A percentile compares a stretch with the other conserved stretches of the same genome.
Conservation (phyloP, 768 basidiomycete species). For the Lactifluus hygrophoroides region DNA sequence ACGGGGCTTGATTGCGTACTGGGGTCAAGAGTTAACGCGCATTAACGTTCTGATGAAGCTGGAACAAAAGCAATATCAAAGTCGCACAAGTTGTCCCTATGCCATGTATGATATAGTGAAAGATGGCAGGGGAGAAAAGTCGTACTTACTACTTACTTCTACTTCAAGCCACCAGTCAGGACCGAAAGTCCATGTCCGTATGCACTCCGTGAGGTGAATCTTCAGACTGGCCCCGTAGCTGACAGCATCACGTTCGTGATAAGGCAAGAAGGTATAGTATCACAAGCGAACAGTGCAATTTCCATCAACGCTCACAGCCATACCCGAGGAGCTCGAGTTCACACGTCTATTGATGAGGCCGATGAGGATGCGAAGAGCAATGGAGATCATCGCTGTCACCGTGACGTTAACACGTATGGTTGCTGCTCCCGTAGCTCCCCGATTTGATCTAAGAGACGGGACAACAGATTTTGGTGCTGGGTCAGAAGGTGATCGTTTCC, state of each 20-base stretch:
- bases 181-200: slow-evolving; percentile 43
- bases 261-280: slow-evolving; percentile 59
- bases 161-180: slow-evolving; percentile 76
- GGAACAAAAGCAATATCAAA: slow-evolving; percentile 20
- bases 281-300: slow-evolving; percentile 55
- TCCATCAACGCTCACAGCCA: slow-evolving; percentile 20
- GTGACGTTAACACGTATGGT: slow-evolving; percentile 38
- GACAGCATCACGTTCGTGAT: slow-evolving; percentile 55
- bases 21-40: no score
- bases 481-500: neutral
- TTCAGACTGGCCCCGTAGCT: slow-evolving; percentile 48
- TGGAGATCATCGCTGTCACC: slow-evolving; percentile 52
- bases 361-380: slow-evolving; percentile 46
- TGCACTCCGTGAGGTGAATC: slow-evolving; percentile 52
- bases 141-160: slow-evolving; percentile 46
- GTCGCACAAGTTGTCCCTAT: slow-evolving; percentile 55
- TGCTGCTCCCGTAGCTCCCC: slow-evolving; percentile 46
- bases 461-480: no score
- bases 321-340: slow-evolving; percentile 63
- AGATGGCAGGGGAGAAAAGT: neutral
- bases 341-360: slow-evolving; percentile 46
- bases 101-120: slow-evolving; percentile 39
- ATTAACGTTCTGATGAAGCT: no score
- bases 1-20: slow-evolving; percentile 33
- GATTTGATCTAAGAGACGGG: no score